Conservation (phyloP, 768 basidiomycete species). For the Dacryopinax primogenitus region DNA sequence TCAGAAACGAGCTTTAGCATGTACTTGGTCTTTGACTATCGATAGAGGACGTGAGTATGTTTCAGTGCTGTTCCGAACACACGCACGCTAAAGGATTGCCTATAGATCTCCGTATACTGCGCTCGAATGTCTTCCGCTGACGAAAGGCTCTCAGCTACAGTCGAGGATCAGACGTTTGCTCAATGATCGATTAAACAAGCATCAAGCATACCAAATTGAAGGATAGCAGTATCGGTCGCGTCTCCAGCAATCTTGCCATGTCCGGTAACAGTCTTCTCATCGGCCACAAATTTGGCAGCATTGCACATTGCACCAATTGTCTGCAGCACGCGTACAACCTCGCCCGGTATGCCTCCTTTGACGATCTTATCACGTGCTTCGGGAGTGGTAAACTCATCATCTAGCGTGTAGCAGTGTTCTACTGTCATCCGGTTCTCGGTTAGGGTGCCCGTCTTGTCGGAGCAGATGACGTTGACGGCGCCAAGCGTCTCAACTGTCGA, state of each 20-base stretch:
- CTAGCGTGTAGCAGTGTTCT: conserved; percentile 25
- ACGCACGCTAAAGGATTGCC: neutral
- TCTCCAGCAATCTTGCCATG: conserved; percentile 36
- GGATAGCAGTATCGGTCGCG: conserved; percentile 46
- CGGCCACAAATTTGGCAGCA: conserved; percentile 34
- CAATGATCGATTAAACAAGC: too few species aligned
- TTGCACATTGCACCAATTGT: conserved; percentile 41
- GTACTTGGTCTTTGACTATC: conserved; percentile 41
- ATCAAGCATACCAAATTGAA: conserved; percentile 37
- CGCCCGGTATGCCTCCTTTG: conserved; percentile 3
- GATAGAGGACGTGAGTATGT: neutral
- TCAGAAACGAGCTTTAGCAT: conserved; percentile 36
- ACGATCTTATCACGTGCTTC: conserved; percentile 21
- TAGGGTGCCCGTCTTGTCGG: conserved; percentile 52
- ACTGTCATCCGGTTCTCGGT: conserved; percentile 50
- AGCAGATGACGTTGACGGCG: conserved; percentile 44
- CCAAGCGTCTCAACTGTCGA: conserved; percentile 58
- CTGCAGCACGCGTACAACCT: conserved; percentile 19
- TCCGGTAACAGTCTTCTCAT: conserved; percentile 24
- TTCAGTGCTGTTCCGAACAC: neutral
- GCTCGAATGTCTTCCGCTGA: conserved; percentile 19
- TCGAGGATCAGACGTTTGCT: too few species aligned
- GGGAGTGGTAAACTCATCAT: conserved; percentile 16
- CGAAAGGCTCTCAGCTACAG: conserved; percentile 14
- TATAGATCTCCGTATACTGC: conserved; percentile 21